A percentile compares a stretch with the other conserved stretches of the same genome.
Evolutionary conservation across 345 rosid genomes (phyloP).

Genomic region (Rhodamnia argentea): DNA sequence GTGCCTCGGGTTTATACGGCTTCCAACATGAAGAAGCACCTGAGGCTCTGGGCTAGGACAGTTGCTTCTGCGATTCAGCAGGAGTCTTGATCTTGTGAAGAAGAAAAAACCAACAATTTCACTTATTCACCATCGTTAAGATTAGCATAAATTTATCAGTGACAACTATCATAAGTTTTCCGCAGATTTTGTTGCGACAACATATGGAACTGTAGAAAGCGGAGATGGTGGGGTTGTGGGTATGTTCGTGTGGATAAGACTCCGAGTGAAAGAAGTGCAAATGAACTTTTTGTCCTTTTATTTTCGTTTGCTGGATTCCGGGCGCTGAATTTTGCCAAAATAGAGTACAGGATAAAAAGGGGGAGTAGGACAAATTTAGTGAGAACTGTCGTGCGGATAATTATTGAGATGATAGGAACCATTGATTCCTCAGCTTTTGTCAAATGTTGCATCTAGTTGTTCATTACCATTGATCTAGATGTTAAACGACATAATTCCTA

Average conservation of each 20-base stretch:
- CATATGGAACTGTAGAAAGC: neutral
- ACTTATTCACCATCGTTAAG: neutral
- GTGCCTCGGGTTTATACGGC: constrained; percentile 22
- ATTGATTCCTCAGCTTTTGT: too few relatives aligned
- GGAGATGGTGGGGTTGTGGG: neutral
- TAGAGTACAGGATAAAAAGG: neutral
- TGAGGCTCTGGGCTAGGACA: constrained; percentile 52
- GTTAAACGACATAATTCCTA: too few relatives aligned
- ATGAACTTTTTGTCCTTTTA: neutral
- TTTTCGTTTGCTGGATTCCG: neutral
- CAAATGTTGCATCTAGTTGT: too few relatives aligned
- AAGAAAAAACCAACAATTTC: neutral
- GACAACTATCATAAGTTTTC: neutral
- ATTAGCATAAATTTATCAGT: neutral
- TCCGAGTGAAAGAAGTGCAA: neutral
- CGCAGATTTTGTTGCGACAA: neutral
- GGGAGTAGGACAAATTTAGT: neutral
- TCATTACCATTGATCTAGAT: too few relatives aligned
- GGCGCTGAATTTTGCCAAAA: neutral
- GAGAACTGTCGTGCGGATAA: neutral
- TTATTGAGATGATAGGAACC: too few relatives aligned
- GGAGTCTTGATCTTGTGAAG: constrained; percentile 12
- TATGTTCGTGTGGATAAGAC: constrained; percentile 14
- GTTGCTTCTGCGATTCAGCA: constrained; percentile 39
- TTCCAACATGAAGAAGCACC: constrained; percentile 46